A percentile compares a stretch with the other conserved stretches of the same genome.
phyloP scores from a whole-genome alignment of 768 basidiomycete genomes.

The Hypholoma fasciculare region DNA sequence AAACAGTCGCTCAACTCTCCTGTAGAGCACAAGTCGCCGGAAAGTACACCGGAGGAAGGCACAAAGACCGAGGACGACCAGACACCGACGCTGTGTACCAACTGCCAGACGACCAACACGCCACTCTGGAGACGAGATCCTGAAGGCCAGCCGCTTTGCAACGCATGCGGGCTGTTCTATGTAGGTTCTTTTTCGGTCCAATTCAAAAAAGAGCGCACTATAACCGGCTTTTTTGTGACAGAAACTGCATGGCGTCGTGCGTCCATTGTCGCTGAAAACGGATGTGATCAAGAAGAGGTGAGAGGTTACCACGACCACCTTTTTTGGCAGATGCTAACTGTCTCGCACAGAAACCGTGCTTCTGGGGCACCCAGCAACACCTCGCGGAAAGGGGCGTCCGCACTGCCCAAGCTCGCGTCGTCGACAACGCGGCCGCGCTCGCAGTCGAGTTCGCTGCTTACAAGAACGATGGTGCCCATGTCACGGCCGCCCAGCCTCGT shows the following conservation, averaged over 20 bases:
- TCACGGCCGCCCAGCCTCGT: constrained; percentile 28
- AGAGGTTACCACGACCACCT: constrained; percentile 9
- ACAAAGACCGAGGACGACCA: constrained; percentile 62
- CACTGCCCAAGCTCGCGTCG: constrained; percentile 74
- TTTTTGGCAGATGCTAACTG: neutral
- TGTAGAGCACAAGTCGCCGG: constrained; percentile 48
- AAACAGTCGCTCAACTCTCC: constrained; percentile 40
- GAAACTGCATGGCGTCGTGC: constrained; percentile 96
- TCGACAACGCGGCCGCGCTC: constrained; percentile 74
- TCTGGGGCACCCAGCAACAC: constrained; percentile 69
- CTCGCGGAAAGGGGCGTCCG: constrained; percentile 63
- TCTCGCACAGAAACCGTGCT: constrained; percentile 65
- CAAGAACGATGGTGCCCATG: constrained; percentile 34
- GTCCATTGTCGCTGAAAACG: constrained; percentile 93
- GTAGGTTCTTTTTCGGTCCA: constrained; percentile 5
- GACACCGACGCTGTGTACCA: constrained; percentile 84
- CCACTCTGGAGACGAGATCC: constrained; percentile 92
- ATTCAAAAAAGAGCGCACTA: neutral
- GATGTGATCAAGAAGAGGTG: constrained; percentile 97
- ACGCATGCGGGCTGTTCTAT: constrained; percentile 22
- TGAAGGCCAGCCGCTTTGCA: constrained; percentile 92
- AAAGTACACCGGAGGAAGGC: constrained; percentile 67
- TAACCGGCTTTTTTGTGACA: constrained; percentile 28
- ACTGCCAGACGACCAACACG: constrained; percentile 95
- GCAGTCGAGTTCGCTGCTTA: constrained; percentile 60